These are phyloP conservation scores for Boechera stricta DNA, from an alignment of 345 rosid genomes.

Conservation along the genomic window DNA sequence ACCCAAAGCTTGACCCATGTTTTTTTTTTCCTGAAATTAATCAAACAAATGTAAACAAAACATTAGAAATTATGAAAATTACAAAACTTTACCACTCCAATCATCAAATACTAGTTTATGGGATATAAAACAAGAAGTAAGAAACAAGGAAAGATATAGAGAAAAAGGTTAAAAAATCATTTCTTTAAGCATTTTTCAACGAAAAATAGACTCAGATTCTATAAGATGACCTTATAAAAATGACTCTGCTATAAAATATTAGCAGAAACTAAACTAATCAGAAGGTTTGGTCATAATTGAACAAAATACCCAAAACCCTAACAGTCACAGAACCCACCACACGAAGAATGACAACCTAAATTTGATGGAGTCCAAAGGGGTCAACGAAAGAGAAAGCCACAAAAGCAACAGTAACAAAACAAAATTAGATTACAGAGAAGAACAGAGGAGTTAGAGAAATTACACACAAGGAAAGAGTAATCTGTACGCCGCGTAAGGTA, in stretches of 20 bases:
- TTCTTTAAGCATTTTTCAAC: background rate
- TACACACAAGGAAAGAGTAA: background rate
- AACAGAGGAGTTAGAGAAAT: background rate
- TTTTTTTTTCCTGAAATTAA: background rate
- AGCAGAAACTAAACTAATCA: background rate
- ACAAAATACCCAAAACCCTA: background rate
- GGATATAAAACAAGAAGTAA: conserved; percentile 1
- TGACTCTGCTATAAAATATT: conserved; percentile 17
- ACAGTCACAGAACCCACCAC: background rate
- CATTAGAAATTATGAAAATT: conserved; percentile 11
- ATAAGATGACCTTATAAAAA: conserved; percentile 9
- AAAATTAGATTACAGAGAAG: background rate
- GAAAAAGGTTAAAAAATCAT: background rate
- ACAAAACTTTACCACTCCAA: background rate
- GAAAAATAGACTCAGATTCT: conserved; percentile 23
- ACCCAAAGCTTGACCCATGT: conserved; percentile 56
- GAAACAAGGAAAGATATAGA: conserved; percentile 19
- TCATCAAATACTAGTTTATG: background rate
- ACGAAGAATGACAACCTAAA: conserved; percentile 15
- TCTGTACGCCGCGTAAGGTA: background rate
- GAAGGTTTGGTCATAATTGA: background rate
- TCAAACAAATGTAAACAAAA: background rate
- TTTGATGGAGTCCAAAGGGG: conserved; percentile 3
- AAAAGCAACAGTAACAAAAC: background rate
- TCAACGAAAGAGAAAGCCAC: conserved; percentile 3